Evolutionary conservation across 768 basidiomycete species (phyloP).

Genomic region (Coprinopsis marcescibilis): DNA sequence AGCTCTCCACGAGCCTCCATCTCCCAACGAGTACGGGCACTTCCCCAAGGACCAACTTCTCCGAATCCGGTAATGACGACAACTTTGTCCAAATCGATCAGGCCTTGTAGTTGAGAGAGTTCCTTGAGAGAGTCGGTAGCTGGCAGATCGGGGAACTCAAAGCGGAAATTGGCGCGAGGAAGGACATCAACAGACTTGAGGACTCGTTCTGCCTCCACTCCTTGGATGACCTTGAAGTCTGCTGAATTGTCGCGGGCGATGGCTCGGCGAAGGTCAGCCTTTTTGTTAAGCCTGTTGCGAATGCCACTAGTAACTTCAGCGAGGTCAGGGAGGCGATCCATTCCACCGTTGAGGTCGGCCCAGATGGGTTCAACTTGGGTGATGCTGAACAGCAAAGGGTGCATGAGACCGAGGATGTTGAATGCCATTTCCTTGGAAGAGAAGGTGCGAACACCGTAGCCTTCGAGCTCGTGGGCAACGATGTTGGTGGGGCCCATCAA

Average conservation of each 20-base stretch:
- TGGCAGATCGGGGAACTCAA: slow-evolving; percentile 88
- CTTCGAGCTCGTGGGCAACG: slow-evolving; percentile 90
- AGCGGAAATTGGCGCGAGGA: slow-evolving; percentile 97
- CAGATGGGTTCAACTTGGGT: slow-evolving; percentile 99
- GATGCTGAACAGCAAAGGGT: slow-evolving; percentile 97
- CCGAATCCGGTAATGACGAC: slow-evolving; percentile 95
- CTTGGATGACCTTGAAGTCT: slow-evolving; percentile 91
- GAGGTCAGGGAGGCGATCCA: slow-evolving; percentile 94
- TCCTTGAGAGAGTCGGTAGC: slow-evolving; percentile 62
- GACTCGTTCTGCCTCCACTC: slow-evolving; percentile 86
- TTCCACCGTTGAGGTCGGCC: slow-evolving; percentile 97
- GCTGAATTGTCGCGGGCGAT: slow-evolving; percentile 90
- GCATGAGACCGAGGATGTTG: slow-evolving; percentile 99
- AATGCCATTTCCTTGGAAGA: slow-evolving; percentile 99
- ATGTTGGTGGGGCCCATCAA: slow-evolving; percentile 95
- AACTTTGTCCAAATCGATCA: slow-evolving; percentile 95
- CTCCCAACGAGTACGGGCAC: slow-evolving; percentile 97
- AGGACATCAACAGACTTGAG: slow-evolving; percentile 89
- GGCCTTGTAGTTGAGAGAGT: slow-evolving; percentile 72
- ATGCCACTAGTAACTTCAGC: slow-evolving; percentile 89
- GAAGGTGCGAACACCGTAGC: slow-evolving; percentile 93
- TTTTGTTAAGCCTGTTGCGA: slow-evolving; percentile 72
- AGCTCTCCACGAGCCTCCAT: slow-evolving; percentile 99
- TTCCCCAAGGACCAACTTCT: slow-evolving; percentile 98
- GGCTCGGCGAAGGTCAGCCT: slow-evolving; percentile 89